Percentiles rank a stretch among this genome's conserved stretches.
Evolutionary conservation across 1,139 yeast species (phyloP).

Genomic region (Suhomyces wounanorum): DNA sequence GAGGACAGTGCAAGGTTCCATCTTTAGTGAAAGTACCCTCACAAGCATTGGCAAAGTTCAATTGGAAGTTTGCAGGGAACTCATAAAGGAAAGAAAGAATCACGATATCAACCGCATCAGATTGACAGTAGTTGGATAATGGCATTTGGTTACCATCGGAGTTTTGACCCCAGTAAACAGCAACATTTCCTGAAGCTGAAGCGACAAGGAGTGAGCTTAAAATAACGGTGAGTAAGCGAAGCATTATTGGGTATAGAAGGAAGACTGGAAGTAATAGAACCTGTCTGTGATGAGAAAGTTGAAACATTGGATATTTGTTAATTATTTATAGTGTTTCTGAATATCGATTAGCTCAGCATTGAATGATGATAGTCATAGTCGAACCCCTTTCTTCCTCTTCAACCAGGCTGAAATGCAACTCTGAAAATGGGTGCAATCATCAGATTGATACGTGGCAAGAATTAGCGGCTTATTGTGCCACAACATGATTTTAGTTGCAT

Average conservation of each 20-base stretch:
- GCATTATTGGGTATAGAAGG: constrained; percentile 3
- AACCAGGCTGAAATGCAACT: not conserved
- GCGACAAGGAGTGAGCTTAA: constrained; percentile 10
- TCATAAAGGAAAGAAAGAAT: constrained; percentile 67
- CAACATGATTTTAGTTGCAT: not conserved
- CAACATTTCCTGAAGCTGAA: constrained; percentile 41
- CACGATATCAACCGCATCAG: constrained; percentile 69
- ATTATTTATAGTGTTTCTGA: not conserved
- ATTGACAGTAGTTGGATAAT: constrained; percentile 68
- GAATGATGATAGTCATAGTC: not conserved
- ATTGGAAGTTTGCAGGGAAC: constrained; percentile 51
- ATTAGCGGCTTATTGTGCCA: not conserved
- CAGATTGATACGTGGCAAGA: not conserved
- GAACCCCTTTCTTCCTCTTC: not conserved
- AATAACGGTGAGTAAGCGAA: constrained; percentile 8
- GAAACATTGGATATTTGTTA: not conserved
- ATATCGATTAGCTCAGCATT: not conserved
- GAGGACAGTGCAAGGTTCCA: constrained; percentile 61
- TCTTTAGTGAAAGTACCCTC: constrained; percentile 47
- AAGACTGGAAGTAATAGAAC: constrained; percentile 5
- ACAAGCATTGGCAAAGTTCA: constrained; percentile 77
- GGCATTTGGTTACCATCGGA: constrained; percentile 71
- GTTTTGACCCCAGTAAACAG: constrained; percentile 90
- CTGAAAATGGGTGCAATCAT: not conserved
- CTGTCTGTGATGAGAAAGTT: not conserved